Evolutionary conservation across 306 rosid species (phyloP).

Genomic region (Vigna unguiculata): DNA sequence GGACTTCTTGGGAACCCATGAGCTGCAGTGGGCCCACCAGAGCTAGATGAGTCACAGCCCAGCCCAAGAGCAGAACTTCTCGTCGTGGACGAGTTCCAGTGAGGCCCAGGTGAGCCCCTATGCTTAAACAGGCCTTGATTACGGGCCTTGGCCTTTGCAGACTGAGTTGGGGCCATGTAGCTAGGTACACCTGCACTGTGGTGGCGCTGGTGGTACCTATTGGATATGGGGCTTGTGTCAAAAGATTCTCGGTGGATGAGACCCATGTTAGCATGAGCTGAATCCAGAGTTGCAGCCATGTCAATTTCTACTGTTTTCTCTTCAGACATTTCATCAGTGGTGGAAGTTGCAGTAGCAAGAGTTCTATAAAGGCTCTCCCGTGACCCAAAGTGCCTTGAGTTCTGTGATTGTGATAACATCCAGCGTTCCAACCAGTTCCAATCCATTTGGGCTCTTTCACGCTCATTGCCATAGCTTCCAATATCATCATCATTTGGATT

Average conservation of each 20-base stretch:
- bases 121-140: slow-evolving; percentile 55
- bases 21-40: slow-evolving; percentile 56
- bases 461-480: slow-evolving; percentile 43
- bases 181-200: slow-evolving; percentile 59
- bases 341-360: slow-evolving; percentile 38
- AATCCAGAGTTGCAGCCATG: slow-evolving; percentile 38
- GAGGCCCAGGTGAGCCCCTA: slow-evolving; percentile 54
- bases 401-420: slow-evolving; percentile 73
- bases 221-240: slow-evolving; percentile 47
- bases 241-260: slow-evolving; percentile 42
- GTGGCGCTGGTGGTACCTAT: slow-evolving; percentile 35
- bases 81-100: slow-evolving; percentile 66
- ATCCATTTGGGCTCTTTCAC: slow-evolving; percentile 67
- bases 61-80: slow-evolving; percentile 42
- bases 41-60: slow-evolving; percentile 66
- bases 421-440: slow-evolving; percentile 93
- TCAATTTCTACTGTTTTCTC: slow-evolving; percentile 91
- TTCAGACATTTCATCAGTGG: slow-evolving; percentile 68
- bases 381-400: slow-evolving; percentile 44
- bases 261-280: slow-evolving; percentile 41
- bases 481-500: slow-evolving; percentile 44
- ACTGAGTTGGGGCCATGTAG: slow-evolving; percentile 90
- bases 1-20: slow-evolving; percentile 61
- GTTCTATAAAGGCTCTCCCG: slow-evolving; percentile 47
- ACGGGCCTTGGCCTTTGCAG: slow-evolving; percentile 88